Evolutionary conservation across 164 flowering plant genomes (phyloP), one percentile per base, ranked within the genome.

Genomic region (Cinnamomum micranthum): DNA sequence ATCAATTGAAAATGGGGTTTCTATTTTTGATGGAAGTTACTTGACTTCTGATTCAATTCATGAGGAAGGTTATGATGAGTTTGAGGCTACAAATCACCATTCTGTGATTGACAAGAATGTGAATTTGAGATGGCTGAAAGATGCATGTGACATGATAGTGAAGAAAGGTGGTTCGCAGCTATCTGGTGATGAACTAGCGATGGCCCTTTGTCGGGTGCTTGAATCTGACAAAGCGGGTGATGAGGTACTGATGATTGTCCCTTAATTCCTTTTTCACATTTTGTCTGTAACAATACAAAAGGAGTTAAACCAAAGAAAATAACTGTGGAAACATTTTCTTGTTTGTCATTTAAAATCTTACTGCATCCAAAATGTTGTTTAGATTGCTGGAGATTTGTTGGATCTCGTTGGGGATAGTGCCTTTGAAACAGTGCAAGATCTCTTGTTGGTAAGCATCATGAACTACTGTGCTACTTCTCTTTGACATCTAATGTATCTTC

Each of bases 301-400:
- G 6, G 15, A 41, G 27, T 19, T 69, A 41, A 14, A 50, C 55
- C n/a, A 51, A 70, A 24, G 72, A 70, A 25, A 70, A 70, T 50
- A 24, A 41, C 23, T 28, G 15, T 27, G 19, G 17, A 35, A 31
- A 12, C 28, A 47, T 31, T 69, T 69, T 69, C 55, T 35, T 66
- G 15, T 4, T 47, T 50, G 50, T 41, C 33, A 31, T 50, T 62
- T 25, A 24, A 25, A 52, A 25, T 72, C 55, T 71, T 10, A 75
- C 51, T 35, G 35, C 24, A 22, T 52, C 33, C 24, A 33, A 47
- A 62, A 62, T 33, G n/a, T 47, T 22, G 50, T 87, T 75, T 73
- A 96, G 99, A 90, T 96, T 58, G 99, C 99, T 71, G 91, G 95
- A 62, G 98, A 94, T 73, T 79, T 96, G 68, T 82, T 96, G 86